Base-by-base conservation (phyloP, 305 asterid genomes). In the Fraxinus floribunda region DNA sequence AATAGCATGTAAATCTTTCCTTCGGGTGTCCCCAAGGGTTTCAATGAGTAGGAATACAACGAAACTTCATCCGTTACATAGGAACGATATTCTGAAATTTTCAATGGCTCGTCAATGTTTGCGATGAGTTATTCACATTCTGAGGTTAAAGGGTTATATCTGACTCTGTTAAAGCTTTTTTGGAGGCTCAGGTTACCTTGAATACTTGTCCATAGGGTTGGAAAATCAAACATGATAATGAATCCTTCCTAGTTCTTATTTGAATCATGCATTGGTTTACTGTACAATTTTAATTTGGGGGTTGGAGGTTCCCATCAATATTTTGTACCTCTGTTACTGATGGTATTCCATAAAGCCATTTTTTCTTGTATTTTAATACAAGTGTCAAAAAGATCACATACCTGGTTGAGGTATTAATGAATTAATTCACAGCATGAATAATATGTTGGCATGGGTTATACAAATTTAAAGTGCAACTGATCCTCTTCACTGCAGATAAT, bases 401-500 rank as follows among this genome's bases (percentile, higher is more conserved):
- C 13, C 49, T 64, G 80, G 52, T 76, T 22, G 39, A 49, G 68
- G 30, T 64, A 35, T n/a, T 20, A 75, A 80, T 62, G 36, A 5
- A 55, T 76, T 44, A 22, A 52, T 79, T 71, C 52, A 26, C 71
- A 44, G 22, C 60, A 77, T 49, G 16, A 35, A 75, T 62, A 36
- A 38, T 39, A 22, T 84, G 44, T 39, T 64, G 9, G n/a, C 75
- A 74, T 55, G 81, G 83, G 8, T 77, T 39, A 35, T 78, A 57
- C 83, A 76, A 81, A 66, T 81, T 79, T 76, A 16, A 1, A 78
- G 52, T 86, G 90, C 86, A 88, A 92, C 18, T 71, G 8, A 62
- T 30, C 78, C 24, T 64, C 39, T 79, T 82, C 78, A 38, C 75
- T 83, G 79, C 87, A 89, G 92, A 80, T 89, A 84, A 89, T 89